phyloP scores from a whole-genome alignment of 1,284 basidiomycete species.

The Tylopilus sp. region DNA sequence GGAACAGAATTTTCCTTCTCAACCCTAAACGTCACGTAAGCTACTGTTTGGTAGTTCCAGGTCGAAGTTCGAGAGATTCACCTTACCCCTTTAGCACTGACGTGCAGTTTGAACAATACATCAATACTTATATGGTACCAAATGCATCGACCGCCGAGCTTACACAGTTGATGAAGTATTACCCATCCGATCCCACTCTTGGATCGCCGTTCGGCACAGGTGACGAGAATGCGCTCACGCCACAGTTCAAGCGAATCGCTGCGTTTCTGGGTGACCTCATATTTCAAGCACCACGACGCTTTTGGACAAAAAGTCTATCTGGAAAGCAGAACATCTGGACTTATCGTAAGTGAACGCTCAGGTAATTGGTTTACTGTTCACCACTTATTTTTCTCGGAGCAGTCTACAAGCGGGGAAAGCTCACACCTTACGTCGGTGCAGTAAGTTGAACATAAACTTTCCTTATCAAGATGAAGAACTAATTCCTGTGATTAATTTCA shows the following conservation, averaged over 20 bases:
- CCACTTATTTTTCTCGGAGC: not conserved
- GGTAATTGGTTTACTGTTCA: not conserved
- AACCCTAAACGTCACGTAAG: slow-evolving; percentile 49
- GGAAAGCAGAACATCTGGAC: slow-evolving; percentile 60
- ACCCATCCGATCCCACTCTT: slow-evolving; percentile 55
- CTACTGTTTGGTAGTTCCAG: not conserved
- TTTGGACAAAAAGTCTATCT: slow-evolving; percentile 56
- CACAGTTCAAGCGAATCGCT: slow-evolving; percentile 61
- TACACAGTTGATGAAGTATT: slow-evolving; percentile 47
- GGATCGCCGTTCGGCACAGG: slow-evolving; percentile 67
- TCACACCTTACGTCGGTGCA: slow-evolving; percentile 55
- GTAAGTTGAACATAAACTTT: slow-evolving; percentile 38
- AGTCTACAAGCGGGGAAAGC: slow-evolving; percentile 61
- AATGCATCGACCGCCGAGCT: slow-evolving; percentile 42
- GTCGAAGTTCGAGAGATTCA: not conserved
- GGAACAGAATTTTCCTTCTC: slow-evolving; percentile 63
- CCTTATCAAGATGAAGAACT: too few species aligned
- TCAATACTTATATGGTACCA: slow-evolving; percentile 48
- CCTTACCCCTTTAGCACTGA: slow-evolving; percentile 45
- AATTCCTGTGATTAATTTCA: slow-evolving; percentile 1
- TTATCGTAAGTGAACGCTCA: slow-evolving; percentile 49
- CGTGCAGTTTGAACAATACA: slow-evolving; percentile 48
- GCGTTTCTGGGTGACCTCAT: slow-evolving; percentile 62
- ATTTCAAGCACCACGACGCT: slow-evolving; percentile 65
- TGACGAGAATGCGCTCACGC: slow-evolving; percentile 52